Evolutionary conservation across 2,329 filamentous ascomycete genomes (phyloP), one percentile per base, ranked within the genome.

Genomic region (Talaromyces sp.): DNA sequence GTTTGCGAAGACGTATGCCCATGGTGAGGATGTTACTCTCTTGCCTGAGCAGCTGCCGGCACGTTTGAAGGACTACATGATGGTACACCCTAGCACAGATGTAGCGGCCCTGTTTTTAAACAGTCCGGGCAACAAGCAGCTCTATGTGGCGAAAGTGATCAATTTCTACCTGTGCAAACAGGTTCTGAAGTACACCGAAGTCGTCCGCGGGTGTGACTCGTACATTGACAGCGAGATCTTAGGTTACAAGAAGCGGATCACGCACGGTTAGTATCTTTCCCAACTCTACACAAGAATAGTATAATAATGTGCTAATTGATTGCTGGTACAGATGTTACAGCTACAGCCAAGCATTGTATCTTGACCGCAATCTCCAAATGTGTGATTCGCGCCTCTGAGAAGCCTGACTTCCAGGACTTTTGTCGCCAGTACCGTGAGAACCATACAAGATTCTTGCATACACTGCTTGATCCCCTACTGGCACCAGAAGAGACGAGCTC

Each of bases 111-210:
- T 62, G 13, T 66, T 74, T 32, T 62, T 74, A 17, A 61, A 61
- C 7, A 64, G 68, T 31, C 31, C 63, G 2, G 46, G 54, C 4
- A 71, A 68, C 4, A 63, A 71, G 14, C 65, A 60, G 24, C 59
- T 66, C 6, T 62, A 69, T 13, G 58, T 75, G 10, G 61, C 68
- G 10, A 71, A 70, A 35, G 66, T 69, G 2, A 68, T 75, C 49
- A 70, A 71, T 55, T 65, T 59, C 27, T 70, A 67, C 52, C 56
- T 72, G 7, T 62, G 66, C 27, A 61, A 63, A 2, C 59, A 66
- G 7, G 58, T 73, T 2, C 55, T 73, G 46, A 68, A 64, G 10
- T 59, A 66, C 24, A 63, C 58, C 3, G 54, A 59, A 32, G 60
- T 70, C 14, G 57, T 71, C 32, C 64, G 59, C n/a, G 71, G 67